phyloP scores from a whole-genome alignment of 2,329 filamentous ascomycete species.

The Fusarium illudens region DNA sequence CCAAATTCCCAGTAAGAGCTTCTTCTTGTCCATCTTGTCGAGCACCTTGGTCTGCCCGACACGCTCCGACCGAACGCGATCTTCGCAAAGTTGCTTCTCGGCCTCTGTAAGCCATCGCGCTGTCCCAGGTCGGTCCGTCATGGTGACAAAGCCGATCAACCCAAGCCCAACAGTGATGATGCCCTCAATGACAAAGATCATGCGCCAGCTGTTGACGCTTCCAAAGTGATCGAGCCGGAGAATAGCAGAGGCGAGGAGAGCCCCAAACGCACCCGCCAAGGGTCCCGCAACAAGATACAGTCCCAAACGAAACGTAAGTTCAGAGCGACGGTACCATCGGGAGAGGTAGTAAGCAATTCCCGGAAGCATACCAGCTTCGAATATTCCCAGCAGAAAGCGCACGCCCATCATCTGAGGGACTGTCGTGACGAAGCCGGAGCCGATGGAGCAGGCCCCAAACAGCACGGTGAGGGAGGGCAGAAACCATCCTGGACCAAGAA shows the following conservation, averaged over 20 bases:
- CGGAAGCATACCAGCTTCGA: conserved; percentile 71
- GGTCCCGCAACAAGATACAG: conserved; percentile 71
- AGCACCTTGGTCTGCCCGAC: conserved; percentile 65
- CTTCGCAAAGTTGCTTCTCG: conserved; percentile 69
- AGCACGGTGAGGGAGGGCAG: conserved; percentile 63
- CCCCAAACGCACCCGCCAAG: conserved; percentile 71
- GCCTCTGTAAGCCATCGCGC: conserved; percentile 69
- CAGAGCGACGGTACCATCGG: conserved; percentile 68
- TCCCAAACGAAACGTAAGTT: conserved; percentile 67
- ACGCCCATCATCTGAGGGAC: conserved; percentile 59
- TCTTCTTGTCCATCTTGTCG: conserved; percentile 65
- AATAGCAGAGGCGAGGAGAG: conserved; percentile 67
- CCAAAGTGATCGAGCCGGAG: conserved; percentile 65
- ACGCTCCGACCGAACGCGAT: conserved; percentile 66
- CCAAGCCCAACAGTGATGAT: not conserved
- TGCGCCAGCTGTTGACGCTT: conserved; percentile 65
- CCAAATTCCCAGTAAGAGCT: conserved; percentile 64
- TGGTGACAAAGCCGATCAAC: conserved; percentile 51
- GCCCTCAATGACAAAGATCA: conserved; percentile 76
- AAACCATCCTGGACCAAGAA: conserved; percentile 71
- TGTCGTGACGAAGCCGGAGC: conserved; percentile 65
- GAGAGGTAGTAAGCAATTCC: conserved; percentile 72
- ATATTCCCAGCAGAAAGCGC: conserved; percentile 66
- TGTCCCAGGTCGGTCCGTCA: conserved; percentile 72
- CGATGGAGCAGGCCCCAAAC: conserved; percentile 65